phyloP scores from a whole-genome alignment of 2,329 filamentous ascomycete species.

The Fusarium lyarnte region DNA sequence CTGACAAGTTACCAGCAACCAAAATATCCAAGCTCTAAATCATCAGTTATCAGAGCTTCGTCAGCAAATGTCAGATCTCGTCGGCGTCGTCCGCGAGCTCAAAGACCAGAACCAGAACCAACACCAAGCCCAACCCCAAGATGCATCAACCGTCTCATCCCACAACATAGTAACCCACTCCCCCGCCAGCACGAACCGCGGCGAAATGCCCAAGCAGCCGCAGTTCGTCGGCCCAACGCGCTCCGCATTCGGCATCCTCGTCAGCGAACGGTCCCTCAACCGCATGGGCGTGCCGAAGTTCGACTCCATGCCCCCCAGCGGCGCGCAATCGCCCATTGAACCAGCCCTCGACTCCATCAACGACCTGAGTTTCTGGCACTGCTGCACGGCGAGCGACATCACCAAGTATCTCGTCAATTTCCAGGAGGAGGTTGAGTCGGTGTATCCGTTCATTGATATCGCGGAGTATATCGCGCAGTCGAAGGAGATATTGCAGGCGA shows the following conservation, averaged over 20 bases:
- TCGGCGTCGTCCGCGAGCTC: conserved; percentile 40
- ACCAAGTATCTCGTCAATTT: conserved; percentile 49
- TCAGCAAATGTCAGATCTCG: conserved; percentile 45
- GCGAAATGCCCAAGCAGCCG: conserved; percentile 44
- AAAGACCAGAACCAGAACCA: conserved; percentile 29
- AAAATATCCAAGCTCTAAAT: conserved; percentile 35
- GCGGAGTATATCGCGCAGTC: conserved; percentile 40
- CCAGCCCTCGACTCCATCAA: conserved; percentile 3
- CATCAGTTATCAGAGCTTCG: conserved; percentile 45
- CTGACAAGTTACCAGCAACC: neutral
- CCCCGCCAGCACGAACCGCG: conserved; percentile 26
- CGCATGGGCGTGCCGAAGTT: conserved; percentile 49
- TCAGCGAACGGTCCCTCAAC: conserved; percentile 49
- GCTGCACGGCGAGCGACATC: conserved; percentile 41
- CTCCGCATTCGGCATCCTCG: conserved; percentile 48
- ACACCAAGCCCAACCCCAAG: neutral
- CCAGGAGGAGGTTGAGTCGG: conserved; percentile 52
- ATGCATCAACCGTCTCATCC: conserved; percentile 14
- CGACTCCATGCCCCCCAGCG: conserved; percentile 41
- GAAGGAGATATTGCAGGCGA: conserved; percentile 40
- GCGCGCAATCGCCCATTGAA: conserved; percentile 35
- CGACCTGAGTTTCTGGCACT: conserved; percentile 38
- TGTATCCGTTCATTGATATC: conserved; percentile 49
- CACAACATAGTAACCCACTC: conserved; percentile 24
- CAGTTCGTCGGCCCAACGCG: conserved; percentile 51